phyloP scores from a whole-genome alignment of 2,329 filamentous ascomycete species.

The Colletotrichum spinosum region DNA sequence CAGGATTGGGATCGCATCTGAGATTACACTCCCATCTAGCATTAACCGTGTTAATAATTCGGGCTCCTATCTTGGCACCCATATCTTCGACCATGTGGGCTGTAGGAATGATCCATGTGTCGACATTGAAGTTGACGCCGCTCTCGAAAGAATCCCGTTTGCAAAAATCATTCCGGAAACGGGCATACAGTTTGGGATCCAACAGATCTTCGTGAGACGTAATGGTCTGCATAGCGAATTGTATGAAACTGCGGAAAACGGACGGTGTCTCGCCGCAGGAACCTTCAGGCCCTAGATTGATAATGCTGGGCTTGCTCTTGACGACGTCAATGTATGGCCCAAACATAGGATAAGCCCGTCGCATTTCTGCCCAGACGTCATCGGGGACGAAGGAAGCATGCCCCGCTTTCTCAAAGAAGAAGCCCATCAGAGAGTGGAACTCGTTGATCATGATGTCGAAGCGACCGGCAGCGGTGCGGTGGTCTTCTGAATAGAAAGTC shows the following conservation, averaged over 20 bases:
- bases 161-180: background rate
- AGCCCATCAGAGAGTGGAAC: background rate
- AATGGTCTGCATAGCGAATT: background rate
- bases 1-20: background rate
- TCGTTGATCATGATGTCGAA: background rate
- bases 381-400: background rate
- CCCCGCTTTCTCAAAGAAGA: background rate
- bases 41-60: too few relatives aligned
- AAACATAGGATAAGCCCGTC: background rate
- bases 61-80: too few relatives aligned
- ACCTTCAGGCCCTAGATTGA: background rate
- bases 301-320: too few relatives aligned
- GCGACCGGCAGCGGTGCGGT: background rate
- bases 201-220: background rate
- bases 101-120: background rate
- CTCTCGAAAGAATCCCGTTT: background rate
- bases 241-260: background rate
- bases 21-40: too few relatives aligned
- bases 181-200: background rate
- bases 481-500: background rate
- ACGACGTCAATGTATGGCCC: background rate
- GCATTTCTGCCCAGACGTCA: background rate
- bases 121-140: background rate
- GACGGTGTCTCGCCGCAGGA: conserved; percentile 8
- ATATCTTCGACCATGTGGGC: background rate